phyloP scores from a whole-genome alignment of 2,329 filamentous ascomycete genomes.

The Diaporthe australafricana region DNA sequence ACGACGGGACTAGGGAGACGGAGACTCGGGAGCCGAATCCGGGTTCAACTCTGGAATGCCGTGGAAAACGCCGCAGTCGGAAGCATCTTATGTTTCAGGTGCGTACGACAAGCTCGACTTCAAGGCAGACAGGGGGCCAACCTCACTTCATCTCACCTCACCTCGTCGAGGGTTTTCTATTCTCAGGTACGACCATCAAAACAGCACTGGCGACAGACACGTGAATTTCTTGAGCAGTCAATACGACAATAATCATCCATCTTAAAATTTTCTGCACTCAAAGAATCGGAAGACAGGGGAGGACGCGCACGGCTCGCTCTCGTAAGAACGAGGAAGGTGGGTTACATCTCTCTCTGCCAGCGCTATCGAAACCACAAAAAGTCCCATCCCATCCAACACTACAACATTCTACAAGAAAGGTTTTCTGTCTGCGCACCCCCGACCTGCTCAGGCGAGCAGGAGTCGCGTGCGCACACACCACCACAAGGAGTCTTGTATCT shows the following conservation, averaged over 20 bases:
- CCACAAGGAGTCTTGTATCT: slow-evolving; percentile 13
- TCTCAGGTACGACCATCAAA: background rate
- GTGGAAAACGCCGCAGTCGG: background rate
- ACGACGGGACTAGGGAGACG: background rate
- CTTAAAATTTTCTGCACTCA: slow-evolving; percentile 25
- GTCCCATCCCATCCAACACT: background rate
- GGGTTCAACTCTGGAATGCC: background rate
- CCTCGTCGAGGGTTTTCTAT: background rate
- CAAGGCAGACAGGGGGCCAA: no score
- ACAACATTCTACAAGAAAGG: slow-evolving; percentile 26
- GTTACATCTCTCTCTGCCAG: slow-evolving; percentile 17
- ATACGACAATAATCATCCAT: slow-evolving; percentile 23
- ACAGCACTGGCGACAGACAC: background rate
- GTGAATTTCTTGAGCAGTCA: background rate
- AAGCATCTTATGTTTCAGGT: slow-evolving; percentile 20
- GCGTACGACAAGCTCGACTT: background rate
- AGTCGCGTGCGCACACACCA: background rate
- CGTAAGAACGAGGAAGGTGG: background rate
- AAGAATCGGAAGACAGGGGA: slow-evolving; percentile 28
- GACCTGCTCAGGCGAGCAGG: background rate
- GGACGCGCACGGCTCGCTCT: slow-evolving; percentile 17
- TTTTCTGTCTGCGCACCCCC: background rate
- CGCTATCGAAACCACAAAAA: slow-evolving; percentile 24
- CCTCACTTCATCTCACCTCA: background rate
- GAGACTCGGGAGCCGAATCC: background rate